These are phyloP conservation scores for Penicillium brevicompactum DNA, from an alignment of 2,329 filamentous ascomycete species.

Conservation along the genomic window DNA sequence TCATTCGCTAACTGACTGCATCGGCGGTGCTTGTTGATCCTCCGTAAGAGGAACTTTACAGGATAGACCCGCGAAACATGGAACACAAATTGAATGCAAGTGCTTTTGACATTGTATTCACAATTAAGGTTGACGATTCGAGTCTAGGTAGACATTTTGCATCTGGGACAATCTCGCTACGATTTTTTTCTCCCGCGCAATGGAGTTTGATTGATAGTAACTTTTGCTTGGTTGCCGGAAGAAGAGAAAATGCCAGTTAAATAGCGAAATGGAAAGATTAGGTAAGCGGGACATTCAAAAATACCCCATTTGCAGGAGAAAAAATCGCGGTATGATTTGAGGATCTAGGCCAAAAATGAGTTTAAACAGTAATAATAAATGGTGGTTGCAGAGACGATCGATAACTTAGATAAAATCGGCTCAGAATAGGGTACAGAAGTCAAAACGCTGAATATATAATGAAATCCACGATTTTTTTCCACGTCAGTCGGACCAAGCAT, in stretches of 20 bases:
- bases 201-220: background rate
- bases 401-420: background rate
- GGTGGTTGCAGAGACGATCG: background rate
- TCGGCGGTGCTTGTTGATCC: background rate
- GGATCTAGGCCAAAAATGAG: background rate
- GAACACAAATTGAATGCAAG: background rate
- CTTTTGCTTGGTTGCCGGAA: background rate
- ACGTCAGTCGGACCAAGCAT: constrained; percentile 10
- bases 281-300: background rate
- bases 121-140: background rate
- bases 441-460: background rate
- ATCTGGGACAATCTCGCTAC: background rate
- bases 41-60: background rate
- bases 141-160: background rate
- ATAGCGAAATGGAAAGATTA: background rate
- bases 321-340: background rate
- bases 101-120: background rate
- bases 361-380: background rate
- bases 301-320: background rate
- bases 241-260: background rate
- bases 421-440: background rate
- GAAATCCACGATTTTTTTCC: background rate
- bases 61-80: background rate
- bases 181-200: background rate
- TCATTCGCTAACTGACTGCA: background rate